Percentiles rank a stretch among this genome's conserved stretches.
phyloP scores from a whole-genome alignment of 495 filamentous ascomycete species.

The Penicillium dipodomyicola region DNA sequence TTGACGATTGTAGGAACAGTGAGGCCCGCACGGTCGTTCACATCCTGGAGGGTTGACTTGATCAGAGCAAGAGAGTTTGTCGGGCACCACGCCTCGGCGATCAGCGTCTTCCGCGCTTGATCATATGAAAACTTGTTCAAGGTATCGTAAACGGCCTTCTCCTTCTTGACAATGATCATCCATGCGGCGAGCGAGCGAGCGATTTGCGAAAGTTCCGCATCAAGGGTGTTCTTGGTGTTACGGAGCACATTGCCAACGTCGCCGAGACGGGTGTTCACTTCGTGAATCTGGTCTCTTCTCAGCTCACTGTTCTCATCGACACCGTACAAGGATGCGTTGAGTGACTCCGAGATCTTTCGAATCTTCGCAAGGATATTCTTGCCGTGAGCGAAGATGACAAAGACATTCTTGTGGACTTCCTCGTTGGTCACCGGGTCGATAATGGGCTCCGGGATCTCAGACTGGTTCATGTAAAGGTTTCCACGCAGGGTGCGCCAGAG shows the following conservation, averaged over 20 bases:
- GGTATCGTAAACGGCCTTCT: conserved; percentile 97
- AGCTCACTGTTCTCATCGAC: conserved; percentile 97
- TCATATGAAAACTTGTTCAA: conserved; percentile 97
- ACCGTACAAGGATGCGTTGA: conserved; percentile 90
- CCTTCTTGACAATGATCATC: conserved; percentile 96
- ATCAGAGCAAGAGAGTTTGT: conserved; percentile 87
- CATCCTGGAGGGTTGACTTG: conserved; percentile 93
- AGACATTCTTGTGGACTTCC: conserved; percentile 91
- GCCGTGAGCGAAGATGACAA: conserved; percentile 98
- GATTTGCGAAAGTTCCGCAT: conserved; percentile 90
- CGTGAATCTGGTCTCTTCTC: conserved; percentile 89
- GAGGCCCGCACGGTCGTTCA: conserved; percentile 90
- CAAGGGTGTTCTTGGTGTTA: conserved; percentile 94
- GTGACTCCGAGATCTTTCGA: conserved; percentile 94
- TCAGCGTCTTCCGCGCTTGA: conserved; percentile 88
- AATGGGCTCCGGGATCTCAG: conserved; percentile 93
- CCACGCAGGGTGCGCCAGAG: conserved; percentile 95
- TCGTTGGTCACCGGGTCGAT: conserved; percentile 91
- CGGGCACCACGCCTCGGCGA: conserved; percentile 96
- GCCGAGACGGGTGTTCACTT: conserved; percentile 87
- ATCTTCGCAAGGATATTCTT: conserved; percentile 98
- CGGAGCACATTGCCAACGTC: conserved; percentile 87
- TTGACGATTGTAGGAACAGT: conserved; percentile 97
- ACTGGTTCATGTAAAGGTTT: conserved; percentile 99
- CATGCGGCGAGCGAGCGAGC: conserved; percentile 84